A percentile compares a stretch with the other conserved stretches of the same genome.
Evolutionary conservation across 1,284 basidiomycete genomes (phyloP).

Genomic region (Ceratobasidium papillatum): DNA sequence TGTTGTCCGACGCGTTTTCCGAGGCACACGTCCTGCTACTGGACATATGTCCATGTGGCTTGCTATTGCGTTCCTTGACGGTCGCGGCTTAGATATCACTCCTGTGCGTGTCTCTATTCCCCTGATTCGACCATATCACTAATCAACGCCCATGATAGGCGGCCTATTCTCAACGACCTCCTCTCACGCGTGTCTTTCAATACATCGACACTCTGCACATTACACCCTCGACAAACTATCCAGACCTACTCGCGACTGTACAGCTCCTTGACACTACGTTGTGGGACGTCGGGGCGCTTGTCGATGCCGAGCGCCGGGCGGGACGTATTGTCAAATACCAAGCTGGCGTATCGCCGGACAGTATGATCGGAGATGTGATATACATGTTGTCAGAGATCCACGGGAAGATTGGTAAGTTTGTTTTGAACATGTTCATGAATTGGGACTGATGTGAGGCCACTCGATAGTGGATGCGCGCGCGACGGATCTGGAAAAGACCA

Average conservation of each 20-base stretch:
- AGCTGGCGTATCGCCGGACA: conserved; percentile 10
- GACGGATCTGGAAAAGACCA: conserved; percentile 20
- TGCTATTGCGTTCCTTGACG: conserved; percentile 16
- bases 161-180: conserved; percentile 1
- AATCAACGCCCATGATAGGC: not conserved
- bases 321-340: conserved; percentile 20
- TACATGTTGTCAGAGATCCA: not conserved
- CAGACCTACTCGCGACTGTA: not conserved
- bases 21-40: conserved; percentile 11
- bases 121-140: not conserved
- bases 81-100: not conserved
- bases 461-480: conserved; percentile 21
- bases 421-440: not conserved
- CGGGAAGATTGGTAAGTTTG: conserved; percentile 23
- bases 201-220: conserved; percentile 17
- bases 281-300: conserved; percentile 27
- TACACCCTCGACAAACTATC: conserved; percentile 11
- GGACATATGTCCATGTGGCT: conserved; percentile 23
- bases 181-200: not conserved
- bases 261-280: conserved; percentile 27
- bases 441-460: not conserved
- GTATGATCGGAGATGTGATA: conserved; percentile 6
- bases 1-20: conserved; percentile 8
- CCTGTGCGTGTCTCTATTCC: not conserved
- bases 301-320: conserved; percentile 8